phyloP scores from a whole-genome alignment of 1,284 basidiomycete species.

The Veloboletus limbatus region DNA sequence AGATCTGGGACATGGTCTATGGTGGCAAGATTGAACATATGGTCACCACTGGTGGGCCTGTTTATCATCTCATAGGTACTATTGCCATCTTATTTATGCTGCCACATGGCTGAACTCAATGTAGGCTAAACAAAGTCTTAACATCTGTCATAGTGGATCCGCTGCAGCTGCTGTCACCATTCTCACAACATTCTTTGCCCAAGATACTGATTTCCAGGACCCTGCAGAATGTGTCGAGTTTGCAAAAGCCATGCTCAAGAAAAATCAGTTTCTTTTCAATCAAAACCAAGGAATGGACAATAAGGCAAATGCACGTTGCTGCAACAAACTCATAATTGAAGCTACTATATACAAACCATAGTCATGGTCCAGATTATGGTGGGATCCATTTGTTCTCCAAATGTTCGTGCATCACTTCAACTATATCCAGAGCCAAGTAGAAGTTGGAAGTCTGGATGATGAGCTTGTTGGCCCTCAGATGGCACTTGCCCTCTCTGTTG shows the following conservation, averaged over 20 bases:
- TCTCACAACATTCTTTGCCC: background rate
- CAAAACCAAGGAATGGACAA: no score
- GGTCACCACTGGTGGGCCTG: background rate
- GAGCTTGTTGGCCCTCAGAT: no score
- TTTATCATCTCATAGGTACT: background rate
- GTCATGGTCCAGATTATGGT: no score
- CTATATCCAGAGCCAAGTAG: no score
- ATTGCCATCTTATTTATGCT: background rate
- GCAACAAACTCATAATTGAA: no score
- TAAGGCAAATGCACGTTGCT: no score
- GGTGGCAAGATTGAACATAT: conserved; percentile 1
- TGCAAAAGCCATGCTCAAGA: background rate
- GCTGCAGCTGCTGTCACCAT: background rate
- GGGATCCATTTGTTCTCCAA: no score
- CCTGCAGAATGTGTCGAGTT: background rate
- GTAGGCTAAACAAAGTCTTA: background rate
- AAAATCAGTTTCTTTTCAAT: background rate
- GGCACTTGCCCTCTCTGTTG: no score
- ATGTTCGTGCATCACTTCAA: no score
- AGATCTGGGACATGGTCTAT: conserved; percentile 10
- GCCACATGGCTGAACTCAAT: no score
- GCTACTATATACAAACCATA: no score
- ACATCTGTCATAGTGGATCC: background rate
- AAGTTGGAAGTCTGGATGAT: no score
- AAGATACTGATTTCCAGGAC: background rate